Percentiles rank a stretch among this genome's conserved stretches.
phyloP scores from a whole-genome alignment of 441 rosid genomes.

The Viola pubescens region DNA sequence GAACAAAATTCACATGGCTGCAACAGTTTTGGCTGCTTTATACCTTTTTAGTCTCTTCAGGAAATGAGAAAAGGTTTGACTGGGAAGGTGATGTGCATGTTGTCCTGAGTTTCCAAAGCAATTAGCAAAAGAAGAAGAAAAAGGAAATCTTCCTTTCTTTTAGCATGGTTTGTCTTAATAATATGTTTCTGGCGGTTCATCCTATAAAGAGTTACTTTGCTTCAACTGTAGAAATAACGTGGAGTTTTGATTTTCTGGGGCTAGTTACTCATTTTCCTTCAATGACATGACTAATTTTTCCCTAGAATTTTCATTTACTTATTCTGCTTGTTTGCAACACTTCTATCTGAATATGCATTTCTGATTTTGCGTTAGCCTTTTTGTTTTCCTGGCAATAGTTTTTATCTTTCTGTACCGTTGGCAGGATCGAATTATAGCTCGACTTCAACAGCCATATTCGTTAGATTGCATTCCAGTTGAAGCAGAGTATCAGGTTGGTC shows the following conservation, averaged over 20 bases:
- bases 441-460: slow-evolving; percentile 96
- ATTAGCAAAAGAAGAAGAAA: too few species aligned
- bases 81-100: too few species aligned
- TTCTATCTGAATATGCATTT: not conserved
- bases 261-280: not conserved
- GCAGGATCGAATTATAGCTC: slow-evolving; percentile 95
- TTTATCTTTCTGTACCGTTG: slow-evolving; percentile 5
- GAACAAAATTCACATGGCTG: too few species aligned
- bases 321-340: not conserved
- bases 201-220: not conserved
- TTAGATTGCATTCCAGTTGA: slow-evolving; percentile 97
- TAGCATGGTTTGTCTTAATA: too few species aligned
- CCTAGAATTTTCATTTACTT: not conserved
- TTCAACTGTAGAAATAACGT: not conserved
- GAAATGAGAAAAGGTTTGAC: too few species aligned
- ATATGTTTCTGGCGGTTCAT: not conserved
- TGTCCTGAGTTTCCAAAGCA: too few species aligned
- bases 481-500: slow-evolving; percentile 90
- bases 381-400: not conserved
- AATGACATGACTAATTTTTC: not conserved
- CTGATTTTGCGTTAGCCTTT: not conserved
- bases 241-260: not conserved
- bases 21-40: too few species aligned
- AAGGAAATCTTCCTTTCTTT: too few species aligned
- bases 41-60: too few species aligned